phyloP scores from a whole-genome alignment of 1,284 basidiomycete genomes.

The Cutaneotrichosporon curvatum region DNA sequence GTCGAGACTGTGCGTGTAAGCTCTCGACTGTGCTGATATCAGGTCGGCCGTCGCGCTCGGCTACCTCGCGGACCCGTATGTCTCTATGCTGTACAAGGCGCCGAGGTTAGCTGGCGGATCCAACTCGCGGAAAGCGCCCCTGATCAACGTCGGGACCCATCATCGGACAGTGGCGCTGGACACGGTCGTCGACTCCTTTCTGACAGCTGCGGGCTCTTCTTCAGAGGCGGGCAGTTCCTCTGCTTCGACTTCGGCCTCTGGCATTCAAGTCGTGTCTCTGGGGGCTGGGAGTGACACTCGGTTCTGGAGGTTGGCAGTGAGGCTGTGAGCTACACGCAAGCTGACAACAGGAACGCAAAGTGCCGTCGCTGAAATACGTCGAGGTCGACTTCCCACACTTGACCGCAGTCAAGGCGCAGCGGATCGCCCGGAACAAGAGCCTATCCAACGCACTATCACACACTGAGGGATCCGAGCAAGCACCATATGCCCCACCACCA shows the following conservation, averaged over 20 bases:
- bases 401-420: slow-evolving; percentile 72
- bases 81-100: slow-evolving; percentile 53
- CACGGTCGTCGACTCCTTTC: slow-evolving; percentile 64
- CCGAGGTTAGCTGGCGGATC: background rate
- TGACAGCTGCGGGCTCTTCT: slow-evolving; percentile 44
- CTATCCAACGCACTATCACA: slow-evolving; percentile 46
- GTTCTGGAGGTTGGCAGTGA: slow-evolving; percentile 80
- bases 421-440: slow-evolving; percentile 63
- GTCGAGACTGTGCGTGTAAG: slow-evolving; percentile 58
- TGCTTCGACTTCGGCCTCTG: background rate
- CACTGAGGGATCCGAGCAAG: background rate
- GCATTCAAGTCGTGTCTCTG: slow-evolving; percentile 72
- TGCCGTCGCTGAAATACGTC: slow-evolving; percentile 53
- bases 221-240: background rate
- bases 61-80: slow-evolving; percentile 69
- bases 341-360: slow-evolving; percentile 1
- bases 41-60: slow-evolving; percentile 62
- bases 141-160: slow-evolving; percentile 94
- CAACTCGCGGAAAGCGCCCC: slow-evolving; percentile 52
- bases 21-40: background rate
- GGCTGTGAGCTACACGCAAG: slow-evolving; percentile 35
- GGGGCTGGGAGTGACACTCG: slow-evolving; percentile 90
- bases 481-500: background rate
- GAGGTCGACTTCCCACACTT: slow-evolving; percentile 87
- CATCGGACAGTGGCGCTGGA: slow-evolving; percentile 78